Percentiles rank a stretch among this genome's conserved stretches.
phyloP scores from a whole-genome alignment of 495 filamentous ascomycete species.

The Talaromyces nanjingensis region DNA sequence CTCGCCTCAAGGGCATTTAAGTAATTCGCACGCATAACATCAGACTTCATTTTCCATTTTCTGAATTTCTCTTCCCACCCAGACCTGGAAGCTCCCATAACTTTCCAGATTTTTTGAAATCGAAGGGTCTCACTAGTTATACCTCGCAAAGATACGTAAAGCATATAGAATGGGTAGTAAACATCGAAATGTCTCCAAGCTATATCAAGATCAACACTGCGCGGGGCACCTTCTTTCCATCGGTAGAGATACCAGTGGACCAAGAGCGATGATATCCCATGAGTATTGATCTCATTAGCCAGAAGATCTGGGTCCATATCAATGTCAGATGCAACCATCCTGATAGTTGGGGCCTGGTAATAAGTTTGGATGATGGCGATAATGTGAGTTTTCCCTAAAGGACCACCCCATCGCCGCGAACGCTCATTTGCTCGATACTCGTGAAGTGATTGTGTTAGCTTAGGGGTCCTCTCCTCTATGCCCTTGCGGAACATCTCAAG shows the following conservation, averaged over 20 bases:
- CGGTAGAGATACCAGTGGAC: slow-evolving; percentile 5
- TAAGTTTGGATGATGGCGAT: not conserved
- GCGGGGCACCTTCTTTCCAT: slow-evolving; percentile 1
- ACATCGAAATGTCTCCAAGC: slow-evolving; percentile 28
- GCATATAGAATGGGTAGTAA: slow-evolving; percentile 17
- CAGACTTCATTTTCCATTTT: not conserved
- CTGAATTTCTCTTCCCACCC: not conserved
- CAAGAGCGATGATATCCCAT: not conserved
- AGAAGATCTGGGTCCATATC: not conserved
- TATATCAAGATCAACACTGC: slow-evolving; percentile 13
- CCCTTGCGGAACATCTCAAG: not conserved
- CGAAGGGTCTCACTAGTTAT: not conserved
- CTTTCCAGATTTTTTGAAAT: not conserved
- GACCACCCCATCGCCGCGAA: not conserved
- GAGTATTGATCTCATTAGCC: not conserved
- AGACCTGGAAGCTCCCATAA: not conserved
- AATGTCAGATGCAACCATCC: not conserved
- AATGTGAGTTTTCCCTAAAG: not conserved
- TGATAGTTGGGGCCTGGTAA: not conserved
- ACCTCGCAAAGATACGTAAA: not conserved
- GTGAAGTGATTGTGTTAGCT: not conserved
- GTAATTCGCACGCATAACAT: not conserved
- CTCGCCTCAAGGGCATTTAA: not conserved
- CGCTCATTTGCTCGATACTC: not conserved
- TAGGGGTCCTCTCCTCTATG: not conserved